Evolutionary conservation across 225 moss, liverwort and hornwort species (phyloP).

Genomic region (Marchantia paleacea): DNA sequence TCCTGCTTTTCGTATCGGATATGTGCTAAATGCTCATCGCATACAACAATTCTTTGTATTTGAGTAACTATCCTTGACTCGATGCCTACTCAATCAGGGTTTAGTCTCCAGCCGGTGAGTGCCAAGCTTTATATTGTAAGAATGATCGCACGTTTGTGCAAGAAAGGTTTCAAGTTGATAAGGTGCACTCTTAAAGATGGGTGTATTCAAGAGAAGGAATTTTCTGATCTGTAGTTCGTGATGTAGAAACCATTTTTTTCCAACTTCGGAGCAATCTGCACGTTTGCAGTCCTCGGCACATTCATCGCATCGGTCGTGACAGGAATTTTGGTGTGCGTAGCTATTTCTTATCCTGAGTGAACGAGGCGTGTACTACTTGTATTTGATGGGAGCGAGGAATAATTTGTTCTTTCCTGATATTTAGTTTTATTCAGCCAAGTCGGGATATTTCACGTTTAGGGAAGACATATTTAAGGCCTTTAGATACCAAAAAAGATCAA

Average conservation of each 20-base stretch:
- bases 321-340: conserved; percentile 78
- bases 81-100: conserved; percentile 69
- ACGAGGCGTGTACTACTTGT: background rate
- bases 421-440: background rate
- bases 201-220: background rate
- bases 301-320: conserved; percentile 91
- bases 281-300: conserved; percentile 84
- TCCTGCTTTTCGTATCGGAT: background rate
- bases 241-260: conserved; percentile 97
- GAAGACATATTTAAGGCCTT: no score
- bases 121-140: background rate
- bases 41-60: background rate
- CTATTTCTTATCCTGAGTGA: background rate
- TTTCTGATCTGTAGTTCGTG: background rate
- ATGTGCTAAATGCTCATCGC: background rate
- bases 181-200: background rate
- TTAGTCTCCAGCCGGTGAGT: conserved; percentile 82
- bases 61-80: conserved; percentile 44
- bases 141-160: background rate
- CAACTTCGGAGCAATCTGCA: conserved; percentile 98
- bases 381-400: background rate
- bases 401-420: background rate
- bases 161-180: background rate
- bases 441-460: no score
- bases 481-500: no score